These are phyloP conservation scores for Alopecurus myosuroides DNA, from an alignment of 176 grass and related monocot genomes.

Conservation along the genomic window DNA sequence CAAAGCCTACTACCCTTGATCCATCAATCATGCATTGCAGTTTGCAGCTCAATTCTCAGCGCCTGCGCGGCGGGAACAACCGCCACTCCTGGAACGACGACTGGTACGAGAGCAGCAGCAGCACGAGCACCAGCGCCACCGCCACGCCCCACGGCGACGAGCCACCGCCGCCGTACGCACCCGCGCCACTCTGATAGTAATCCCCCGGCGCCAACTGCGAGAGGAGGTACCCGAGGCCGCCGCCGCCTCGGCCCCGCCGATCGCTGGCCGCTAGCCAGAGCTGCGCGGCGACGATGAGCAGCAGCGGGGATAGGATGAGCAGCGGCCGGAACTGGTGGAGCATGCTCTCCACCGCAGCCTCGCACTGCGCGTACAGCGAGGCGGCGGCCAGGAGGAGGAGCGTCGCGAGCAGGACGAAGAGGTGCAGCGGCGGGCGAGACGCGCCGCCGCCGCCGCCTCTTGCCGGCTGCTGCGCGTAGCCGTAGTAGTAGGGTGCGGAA, in stretches of 20 bases:
- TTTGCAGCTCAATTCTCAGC: neutral
- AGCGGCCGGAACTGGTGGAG: constrained; percentile 36
- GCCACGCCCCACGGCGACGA: constrained; percentile 82
- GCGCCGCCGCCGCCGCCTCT: neutral
- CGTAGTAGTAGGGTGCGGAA: constrained; percentile 32
- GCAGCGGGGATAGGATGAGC: constrained; percentile 62
- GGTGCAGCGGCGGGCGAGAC: constrained; percentile 25
- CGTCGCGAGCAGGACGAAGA: constrained; percentile 48
- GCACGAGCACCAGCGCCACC: constrained; percentile 55
- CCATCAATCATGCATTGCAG: neutral
- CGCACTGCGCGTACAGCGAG: constrained; percentile 52
- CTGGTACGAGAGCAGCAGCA: constrained; percentile 75
- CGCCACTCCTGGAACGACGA: constrained; percentile 62
- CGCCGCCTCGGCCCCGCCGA: constrained; percentile 23
- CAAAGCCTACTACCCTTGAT: neutral
- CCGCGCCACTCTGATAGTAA: neutral
- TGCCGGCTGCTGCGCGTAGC: constrained; percentile 16
- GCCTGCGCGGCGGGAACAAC: constrained; percentile 61
- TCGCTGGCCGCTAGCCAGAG: constrained; percentile 36
- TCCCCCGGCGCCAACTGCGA: constrained; percentile 21
- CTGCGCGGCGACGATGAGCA: constrained; percentile 67
- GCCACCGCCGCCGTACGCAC: constrained; percentile 7
- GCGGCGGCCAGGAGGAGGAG: constrained; percentile 31
- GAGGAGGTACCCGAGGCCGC: constrained; percentile 14
- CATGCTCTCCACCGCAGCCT: constrained; percentile 52